These are phyloP conservation scores for Leishmania lainsoni DNA, from an alignment of 208 protist genomes.

Conservation along the genomic window DNA sequence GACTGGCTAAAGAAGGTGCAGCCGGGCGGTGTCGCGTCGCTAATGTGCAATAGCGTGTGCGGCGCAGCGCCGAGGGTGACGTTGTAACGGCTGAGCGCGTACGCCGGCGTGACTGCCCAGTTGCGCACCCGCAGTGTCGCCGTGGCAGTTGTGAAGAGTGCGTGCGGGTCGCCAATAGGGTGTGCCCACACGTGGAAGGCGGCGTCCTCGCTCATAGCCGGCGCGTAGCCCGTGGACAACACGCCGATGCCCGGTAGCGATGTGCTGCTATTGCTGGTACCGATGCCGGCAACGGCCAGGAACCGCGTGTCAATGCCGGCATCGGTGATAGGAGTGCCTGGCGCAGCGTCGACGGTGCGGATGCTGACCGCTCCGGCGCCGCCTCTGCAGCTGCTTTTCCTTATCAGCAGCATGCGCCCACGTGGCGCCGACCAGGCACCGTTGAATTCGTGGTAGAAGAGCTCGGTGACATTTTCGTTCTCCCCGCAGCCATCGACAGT, in stretches of 20 bases:
- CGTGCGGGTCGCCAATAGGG: constrained; percentile 24
- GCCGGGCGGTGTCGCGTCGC: constrained; percentile 44
- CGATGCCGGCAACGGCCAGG: constrained; percentile 38
- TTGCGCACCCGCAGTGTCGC: constrained; percentile 55
- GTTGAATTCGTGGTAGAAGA: constrained; percentile 68
- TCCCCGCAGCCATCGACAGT: constrained; percentile 37
- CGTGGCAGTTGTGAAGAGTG: constrained; percentile 51
- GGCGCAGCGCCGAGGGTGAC: constrained; percentile 16
- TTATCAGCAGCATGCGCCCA: constrained; percentile 55
- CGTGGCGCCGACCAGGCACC: constrained; percentile 31
- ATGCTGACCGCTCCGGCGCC: constrained; percentile 39
- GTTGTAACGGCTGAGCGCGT: constrained; percentile 44
- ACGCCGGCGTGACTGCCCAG: constrained; percentile 37
- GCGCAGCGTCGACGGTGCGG: constrained; percentile 32
- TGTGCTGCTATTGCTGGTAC: constrained; percentile 33
- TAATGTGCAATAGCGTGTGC: constrained; percentile 32
- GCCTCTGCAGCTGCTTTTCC: constrained; percentile 31
- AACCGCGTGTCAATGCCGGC: constrained; percentile 48
- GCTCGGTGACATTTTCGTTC: constrained; percentile 20
- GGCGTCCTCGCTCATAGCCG: constrained; percentile 34
- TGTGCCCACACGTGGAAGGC: constrained; percentile 62
- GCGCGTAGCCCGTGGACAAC: constrained; percentile 39
- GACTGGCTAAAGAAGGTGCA: constrained; percentile 51
- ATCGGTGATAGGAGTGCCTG: constrained; percentile 34
- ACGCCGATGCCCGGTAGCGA: constrained; percentile 18